These are phyloP conservation scores for Chaetomiaceae sp. DNA, from an alignment of 2,329 filamentous ascomycete genomes.

Conservation along the genomic window DNA sequence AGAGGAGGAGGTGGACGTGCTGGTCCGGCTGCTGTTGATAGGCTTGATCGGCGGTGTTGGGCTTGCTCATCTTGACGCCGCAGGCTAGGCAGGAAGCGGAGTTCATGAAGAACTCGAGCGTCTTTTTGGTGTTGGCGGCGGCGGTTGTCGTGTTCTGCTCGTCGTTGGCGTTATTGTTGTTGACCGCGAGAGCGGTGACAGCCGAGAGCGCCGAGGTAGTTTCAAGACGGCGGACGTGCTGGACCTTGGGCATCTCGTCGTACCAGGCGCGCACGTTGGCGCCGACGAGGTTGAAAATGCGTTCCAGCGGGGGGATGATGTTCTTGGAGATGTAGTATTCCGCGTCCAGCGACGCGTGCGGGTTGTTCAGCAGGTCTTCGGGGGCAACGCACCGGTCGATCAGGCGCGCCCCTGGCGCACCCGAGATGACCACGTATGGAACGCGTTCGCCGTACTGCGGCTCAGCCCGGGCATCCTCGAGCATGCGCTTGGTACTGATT, in stretches of 20 bases:
- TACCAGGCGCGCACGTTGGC: constrained; percentile 90
- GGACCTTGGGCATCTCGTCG: constrained; percentile 91
- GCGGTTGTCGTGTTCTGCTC: no score
- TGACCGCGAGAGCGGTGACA: constrained; percentile 9
- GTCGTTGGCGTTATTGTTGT: constrained; percentile 17
- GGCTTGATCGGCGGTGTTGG: constrained; percentile 13
- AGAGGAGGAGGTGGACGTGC: constrained; percentile 42
- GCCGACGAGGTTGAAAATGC: constrained; percentile 93
- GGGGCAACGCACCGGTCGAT: constrained; percentile 88
- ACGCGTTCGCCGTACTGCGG: constrained; percentile 94
- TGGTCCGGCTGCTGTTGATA: no score
- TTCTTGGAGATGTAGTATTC: constrained; percentile 98
- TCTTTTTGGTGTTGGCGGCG: constrained; percentile 52
- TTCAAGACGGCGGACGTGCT: constrained; percentile 63
- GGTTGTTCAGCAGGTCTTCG: constrained; percentile 70
- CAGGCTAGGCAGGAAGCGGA: constrained; percentile 76
- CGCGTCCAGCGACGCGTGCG: constrained; percentile 75
- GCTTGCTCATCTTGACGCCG: constrained; percentile 42
- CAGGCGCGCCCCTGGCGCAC: constrained; percentile 76
- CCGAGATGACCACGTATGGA: constrained; percentile 87
- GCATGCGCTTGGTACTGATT: constrained; percentile 80
- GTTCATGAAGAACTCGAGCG: constrained; percentile 90
- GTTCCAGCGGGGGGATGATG: constrained; percentile 85
- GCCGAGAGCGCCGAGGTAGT: constrained; percentile 26
- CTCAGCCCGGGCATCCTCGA: constrained; percentile 77